Base-by-base conservation (phyloP, 331 rosid genomes). In the Quercus phellos region DNA sequence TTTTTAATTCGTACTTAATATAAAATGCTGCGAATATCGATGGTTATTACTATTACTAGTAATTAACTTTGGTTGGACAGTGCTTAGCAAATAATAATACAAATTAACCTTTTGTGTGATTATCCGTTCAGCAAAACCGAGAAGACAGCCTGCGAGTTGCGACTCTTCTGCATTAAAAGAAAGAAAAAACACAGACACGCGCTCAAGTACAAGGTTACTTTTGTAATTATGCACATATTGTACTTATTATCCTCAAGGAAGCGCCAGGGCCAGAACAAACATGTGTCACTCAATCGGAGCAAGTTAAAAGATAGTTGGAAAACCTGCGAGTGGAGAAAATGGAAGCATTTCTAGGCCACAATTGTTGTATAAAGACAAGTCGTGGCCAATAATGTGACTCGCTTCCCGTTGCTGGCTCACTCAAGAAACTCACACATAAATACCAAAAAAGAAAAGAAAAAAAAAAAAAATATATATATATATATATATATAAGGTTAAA, bases 381-480 rank as follows among this genome's bases (percentile, higher is more conserved):
- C 3, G 55, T 54, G 80, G 19, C 80, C 74, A 68, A 34, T 77
- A 16, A 77, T 67, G 80, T 35, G 68, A 38, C 42, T 10, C 54
- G 42, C 55, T 34, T 55, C 26, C 26, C 26, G 26, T 24, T 24
- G 46, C 2, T 6, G 9, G 46, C 46, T 38, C 9, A 38, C 9
- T 38, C 46, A 38, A 0, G 46, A 38, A 38, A 38, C 9, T 38
- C 0, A 30, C 4, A 30, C 32, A 30, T 30, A 4, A 30, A 4
- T 4, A 30, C 32, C 1, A 30, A 4, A 30, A 30, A 30, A 4
- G 3, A 29, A 29, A 29, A 29, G n/a, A n/a, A n/a, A n/a, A n/a
- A n/a, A n/a, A n/a, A n/a, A n/a, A 27, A 27, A 3, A 27, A 27
- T 27, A 29, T 3, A 29, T 29, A 29, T 29, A 29, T 1, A 1